phyloP scores from a whole-genome alignment of 148 eudicot species.

The Amaranthus cruentus region DNA sequence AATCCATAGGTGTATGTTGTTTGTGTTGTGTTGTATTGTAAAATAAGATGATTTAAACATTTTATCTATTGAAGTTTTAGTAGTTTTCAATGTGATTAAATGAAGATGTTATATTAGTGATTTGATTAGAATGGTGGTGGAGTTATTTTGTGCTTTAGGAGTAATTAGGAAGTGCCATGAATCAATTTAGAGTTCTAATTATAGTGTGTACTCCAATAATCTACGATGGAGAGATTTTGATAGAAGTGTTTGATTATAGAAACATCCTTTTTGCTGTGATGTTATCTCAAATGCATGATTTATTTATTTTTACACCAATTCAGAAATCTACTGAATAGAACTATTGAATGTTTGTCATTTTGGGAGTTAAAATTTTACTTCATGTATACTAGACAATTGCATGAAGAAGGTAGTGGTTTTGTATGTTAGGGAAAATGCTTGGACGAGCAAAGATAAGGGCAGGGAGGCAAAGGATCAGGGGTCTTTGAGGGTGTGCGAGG shows the following conservation, averaged over 20 bases:
- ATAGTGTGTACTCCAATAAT: background rate
- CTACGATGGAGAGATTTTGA: background rate
- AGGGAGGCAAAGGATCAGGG: too few relatives aligned
- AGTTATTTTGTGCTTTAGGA: background rate
- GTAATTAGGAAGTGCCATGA: background rate
- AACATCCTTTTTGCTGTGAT: background rate
- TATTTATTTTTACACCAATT: background rate
- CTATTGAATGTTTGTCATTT: background rate
- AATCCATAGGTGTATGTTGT: conserved; percentile 1
- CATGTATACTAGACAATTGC: background rate
- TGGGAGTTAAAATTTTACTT: background rate
- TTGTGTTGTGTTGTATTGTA: background rate
- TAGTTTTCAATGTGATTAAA: background rate
- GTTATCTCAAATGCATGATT: background rate
- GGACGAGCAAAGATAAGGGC: too few relatives aligned
- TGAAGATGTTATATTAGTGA: background rate
- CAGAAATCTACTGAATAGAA: background rate
- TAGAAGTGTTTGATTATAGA: background rate
- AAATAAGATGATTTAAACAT: background rate
- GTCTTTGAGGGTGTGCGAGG: too few relatives aligned
- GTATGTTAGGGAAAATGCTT: too few relatives aligned
- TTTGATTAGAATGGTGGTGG: background rate
- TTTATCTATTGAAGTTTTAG: background rate
- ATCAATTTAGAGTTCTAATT: background rate
- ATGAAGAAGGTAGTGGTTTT: too few relatives aligned